A percentile compares a stretch with the other conserved stretches of the same genome.
Evolutionary conservation across 225 moss, liverwort and hornwort species (phyloP).

Genomic region (Straminergon stramineum): DNA sequence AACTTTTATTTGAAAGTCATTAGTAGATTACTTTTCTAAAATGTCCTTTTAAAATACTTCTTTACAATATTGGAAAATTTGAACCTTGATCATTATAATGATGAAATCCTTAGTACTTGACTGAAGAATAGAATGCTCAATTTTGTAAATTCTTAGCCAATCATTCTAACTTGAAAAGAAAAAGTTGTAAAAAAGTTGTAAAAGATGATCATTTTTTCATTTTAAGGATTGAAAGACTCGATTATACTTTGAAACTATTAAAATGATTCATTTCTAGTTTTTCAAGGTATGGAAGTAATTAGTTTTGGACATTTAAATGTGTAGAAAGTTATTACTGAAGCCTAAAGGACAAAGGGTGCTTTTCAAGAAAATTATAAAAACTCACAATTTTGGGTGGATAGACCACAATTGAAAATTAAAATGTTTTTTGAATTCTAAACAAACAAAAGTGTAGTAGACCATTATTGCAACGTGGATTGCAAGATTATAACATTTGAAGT

Average conservation of each 20-base stretch:
- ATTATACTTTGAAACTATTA: neutral
- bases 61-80: neutral
- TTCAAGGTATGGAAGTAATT: no score
- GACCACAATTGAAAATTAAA: neutral
- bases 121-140: neutral
- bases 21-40: no score
- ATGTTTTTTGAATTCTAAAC: no score
- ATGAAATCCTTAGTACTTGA: neutral
- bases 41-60: neutral
- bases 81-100: neutral
- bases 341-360: accelerated
- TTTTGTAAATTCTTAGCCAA: neutral
- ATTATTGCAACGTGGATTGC: neutral
- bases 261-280: neutral
- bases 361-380: neutral
- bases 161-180: neutral
- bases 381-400: neutral
- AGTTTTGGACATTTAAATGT: no score
- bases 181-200: neutral
- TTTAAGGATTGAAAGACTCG: neutral
- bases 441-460: neutral
- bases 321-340: neutral
- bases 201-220: neutral
- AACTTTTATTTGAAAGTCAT: no score
- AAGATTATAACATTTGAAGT: neutral